Conservation (phyloP, 1,284 basidiomycete species). For the Ganoderma multipileum region DNA sequence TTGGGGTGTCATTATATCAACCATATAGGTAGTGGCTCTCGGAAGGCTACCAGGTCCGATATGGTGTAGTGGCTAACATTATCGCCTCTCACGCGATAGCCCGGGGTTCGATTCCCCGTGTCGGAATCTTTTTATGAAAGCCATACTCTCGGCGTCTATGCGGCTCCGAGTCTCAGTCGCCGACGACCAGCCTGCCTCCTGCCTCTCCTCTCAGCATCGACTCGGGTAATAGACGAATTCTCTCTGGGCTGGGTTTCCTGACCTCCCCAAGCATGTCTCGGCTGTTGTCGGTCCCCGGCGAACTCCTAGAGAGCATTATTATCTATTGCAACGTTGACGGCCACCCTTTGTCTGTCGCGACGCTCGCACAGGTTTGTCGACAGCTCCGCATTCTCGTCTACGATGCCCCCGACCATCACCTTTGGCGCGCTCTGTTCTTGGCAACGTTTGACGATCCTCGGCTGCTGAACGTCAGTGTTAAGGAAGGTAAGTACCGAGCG, state of each 20-base stretch:
- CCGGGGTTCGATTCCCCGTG: conserved; percentile 31
- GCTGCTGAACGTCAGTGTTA: background rate
- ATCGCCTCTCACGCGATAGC: conserved; percentile 31
- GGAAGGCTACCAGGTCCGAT: conserved; percentile 8
- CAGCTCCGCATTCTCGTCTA: conserved; percentile 49
- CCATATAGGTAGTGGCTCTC: no score
- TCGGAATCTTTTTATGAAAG: conserved; percentile 17
- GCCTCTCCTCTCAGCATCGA: background rate
- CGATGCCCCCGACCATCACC: conserved; percentile 48
- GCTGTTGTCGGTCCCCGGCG: conserved; percentile 8
- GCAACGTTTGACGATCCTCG: conserved; percentile 55
- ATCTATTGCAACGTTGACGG: conserved; percentile 38
- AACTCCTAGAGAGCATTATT: conserved; percentile 16
- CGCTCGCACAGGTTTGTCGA: conserved; percentile 52
- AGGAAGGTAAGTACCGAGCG: background rate
- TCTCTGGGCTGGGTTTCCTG: background rate
- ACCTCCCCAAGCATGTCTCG: background rate
- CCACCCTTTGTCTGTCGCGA: conserved; percentile 43
- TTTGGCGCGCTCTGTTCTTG: conserved; percentile 61
- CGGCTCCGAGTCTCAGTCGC: background rate
- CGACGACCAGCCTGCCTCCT: background rate
- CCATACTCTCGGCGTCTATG: background rate
- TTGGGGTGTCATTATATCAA: no score
- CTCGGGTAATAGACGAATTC: background rate
- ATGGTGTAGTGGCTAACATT: conserved; percentile 31